Percentiles rank a stretch among this genome's conserved stretches.
These are phyloP conservation scores for Pisolithus thermaeus DNA, from an alignment of 1,284 basidiomycete genomes.

Conservation along the genomic window DNA sequence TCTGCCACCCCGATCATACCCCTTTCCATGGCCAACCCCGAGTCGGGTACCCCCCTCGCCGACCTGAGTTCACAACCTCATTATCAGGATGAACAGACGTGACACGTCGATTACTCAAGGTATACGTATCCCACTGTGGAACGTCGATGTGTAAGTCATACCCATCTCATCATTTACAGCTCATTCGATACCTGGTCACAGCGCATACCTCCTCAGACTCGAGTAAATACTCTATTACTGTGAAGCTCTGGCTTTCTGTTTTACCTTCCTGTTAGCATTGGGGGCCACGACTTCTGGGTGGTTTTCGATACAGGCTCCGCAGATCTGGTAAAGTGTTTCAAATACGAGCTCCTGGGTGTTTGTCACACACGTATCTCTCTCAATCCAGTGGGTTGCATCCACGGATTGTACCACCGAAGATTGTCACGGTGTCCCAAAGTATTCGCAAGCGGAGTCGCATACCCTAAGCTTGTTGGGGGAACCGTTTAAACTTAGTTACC, in stretches of 20 bases:
- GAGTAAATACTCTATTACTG: slow-evolving; percentile 11
- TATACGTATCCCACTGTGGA: slow-evolving; percentile 16
- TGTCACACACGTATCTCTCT: slow-evolving; percentile 2
- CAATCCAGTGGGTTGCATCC: slow-evolving; percentile 32
- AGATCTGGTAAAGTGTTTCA: slow-evolving; percentile 20
- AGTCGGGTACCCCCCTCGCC: no score
- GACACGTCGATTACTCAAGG: slow-evolving; percentile 19
- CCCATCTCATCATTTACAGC: neutral
- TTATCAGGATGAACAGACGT: slow-evolving; percentile 12
- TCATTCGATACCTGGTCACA: slow-evolving; percentile 4
- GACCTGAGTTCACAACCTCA: neutral
- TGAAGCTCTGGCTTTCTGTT: neutral
- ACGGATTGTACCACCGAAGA: slow-evolving; percentile 28
- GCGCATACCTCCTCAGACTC: slow-evolving; percentile 27
- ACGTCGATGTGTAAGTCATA: neutral
- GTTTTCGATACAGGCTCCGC: slow-evolving; percentile 31
- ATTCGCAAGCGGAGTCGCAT: slow-evolving; percentile 22
- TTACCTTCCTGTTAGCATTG: slow-evolving; percentile 14
- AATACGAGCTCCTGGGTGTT: neutral
- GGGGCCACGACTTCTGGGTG: slow-evolving; percentile 30
- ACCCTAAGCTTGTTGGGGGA: slow-evolving; percentile 29
- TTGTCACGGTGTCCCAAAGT: slow-evolving; percentile 30
- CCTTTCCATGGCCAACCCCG: neutral
- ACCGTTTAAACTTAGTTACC: slow-evolving; percentile 40
- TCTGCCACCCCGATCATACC: no score